A percentile compares a stretch with the other conserved stretches of the same genome.
Evolutionary conservation across 2,329 filamentous ascomycete species (phyloP).

Genomic region (Exophiala lecanii-corni): DNA sequence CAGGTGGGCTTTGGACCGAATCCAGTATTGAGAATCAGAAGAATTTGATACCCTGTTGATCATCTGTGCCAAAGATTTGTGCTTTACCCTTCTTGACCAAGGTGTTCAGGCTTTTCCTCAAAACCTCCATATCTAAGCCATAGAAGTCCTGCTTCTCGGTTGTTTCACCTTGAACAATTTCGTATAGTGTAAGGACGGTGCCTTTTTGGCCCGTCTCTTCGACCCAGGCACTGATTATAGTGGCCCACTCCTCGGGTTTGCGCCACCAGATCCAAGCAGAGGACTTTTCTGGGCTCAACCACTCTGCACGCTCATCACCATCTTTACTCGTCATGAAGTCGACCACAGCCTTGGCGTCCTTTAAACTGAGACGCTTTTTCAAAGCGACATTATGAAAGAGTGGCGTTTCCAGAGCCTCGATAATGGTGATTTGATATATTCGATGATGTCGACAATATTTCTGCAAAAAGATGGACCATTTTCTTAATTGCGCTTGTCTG

Average conservation of each 20-base stretch:
- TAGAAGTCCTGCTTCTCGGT: conserved; percentile 67
- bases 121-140: conserved; percentile 77
- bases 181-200: conserved; percentile 85
- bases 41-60: conserved; percentile 91
- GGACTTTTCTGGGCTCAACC: conserved; percentile 42
- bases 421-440: conserved; percentile 69
- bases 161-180: conserved; percentile 81
- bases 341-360: conserved; percentile 51
- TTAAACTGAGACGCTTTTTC: conserved; percentile 44
- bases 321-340: conserved; percentile 52
- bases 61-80: conserved; percentile 86
- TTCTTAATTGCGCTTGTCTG: conserved; percentile 55
- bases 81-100: conserved; percentile 88
- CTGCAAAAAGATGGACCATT: conserved; percentile 84
- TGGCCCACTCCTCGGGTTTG: conserved; percentile 86
- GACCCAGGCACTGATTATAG: conserved; percentile 70
- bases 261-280: conserved; percentile 55
- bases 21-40: too few species aligned
- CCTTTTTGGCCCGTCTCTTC: conserved; percentile 87
- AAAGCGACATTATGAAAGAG: conserved; percentile 51
- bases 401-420: conserved; percentile 54
- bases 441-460: conserved; percentile 75
- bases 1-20: too few species aligned
- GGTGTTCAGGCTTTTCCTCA: conserved; percentile 72
- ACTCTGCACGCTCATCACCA: conserved; percentile 55